Percentiles rank a stretch among this genome's conserved stretches.
Conservation (phyloP, 139 green algal genomes). For the Chlorella sp. region DNA sequence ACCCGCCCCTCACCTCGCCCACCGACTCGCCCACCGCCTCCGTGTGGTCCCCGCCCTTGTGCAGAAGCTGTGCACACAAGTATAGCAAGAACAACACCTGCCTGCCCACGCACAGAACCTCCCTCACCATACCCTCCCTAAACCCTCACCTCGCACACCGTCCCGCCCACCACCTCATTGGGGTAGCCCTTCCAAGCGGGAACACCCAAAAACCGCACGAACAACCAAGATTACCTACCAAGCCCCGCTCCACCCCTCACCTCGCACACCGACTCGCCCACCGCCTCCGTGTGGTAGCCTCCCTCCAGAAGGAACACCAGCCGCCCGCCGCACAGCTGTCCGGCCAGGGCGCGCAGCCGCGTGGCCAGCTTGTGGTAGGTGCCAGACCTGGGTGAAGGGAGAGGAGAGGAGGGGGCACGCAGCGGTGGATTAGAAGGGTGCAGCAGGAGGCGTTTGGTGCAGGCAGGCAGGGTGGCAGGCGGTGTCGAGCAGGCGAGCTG, state of each 20-base stretch:
- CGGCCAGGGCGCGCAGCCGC: constrained; percentile 17
- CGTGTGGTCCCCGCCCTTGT: constrained; percentile 42
- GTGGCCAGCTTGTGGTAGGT: constrained; percentile 26
- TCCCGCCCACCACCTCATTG: too few species aligned
- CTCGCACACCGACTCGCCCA: constrained; percentile 37
- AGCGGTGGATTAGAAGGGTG: not conserved
- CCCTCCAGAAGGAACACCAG: constrained; percentile 48
- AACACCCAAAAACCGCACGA: too few species aligned
- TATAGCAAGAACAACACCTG: constrained; percentile 41
- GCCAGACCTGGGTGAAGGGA: not conserved
- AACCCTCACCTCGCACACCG: too few species aligned
- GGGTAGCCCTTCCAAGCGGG: too few species aligned
- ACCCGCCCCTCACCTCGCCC: not conserved
- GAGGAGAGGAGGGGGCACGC: not conserved
- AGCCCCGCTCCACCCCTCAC: not conserved
- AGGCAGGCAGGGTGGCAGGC: not conserved
- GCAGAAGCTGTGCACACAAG: too few species aligned
- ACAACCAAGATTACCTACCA: too few species aligned
- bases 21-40: constrained; percentile 41
- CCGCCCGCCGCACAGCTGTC: constrained; percentile 26
- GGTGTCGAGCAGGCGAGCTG: not conserved
- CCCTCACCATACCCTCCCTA: too few species aligned
- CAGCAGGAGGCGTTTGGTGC: not conserved
- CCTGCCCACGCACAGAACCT: too few species aligned
- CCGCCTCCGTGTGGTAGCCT: constrained; percentile 40